Evolutionary conservation across 1,284 basidiomycete genomes (phyloP).

Genomic region (Golubevia pallescens): DNA sequence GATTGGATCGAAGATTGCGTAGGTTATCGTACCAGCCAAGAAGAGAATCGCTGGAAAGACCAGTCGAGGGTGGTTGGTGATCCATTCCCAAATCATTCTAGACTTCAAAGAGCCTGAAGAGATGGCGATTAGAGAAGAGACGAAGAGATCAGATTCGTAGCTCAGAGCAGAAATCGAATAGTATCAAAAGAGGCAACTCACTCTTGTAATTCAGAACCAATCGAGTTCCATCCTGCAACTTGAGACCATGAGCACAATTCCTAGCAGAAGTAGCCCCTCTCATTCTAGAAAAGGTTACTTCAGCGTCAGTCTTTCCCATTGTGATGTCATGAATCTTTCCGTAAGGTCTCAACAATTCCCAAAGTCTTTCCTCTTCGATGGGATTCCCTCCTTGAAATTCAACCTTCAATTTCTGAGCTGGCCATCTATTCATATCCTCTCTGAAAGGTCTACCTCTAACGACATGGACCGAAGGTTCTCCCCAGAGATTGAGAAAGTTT

Average conservation of each 20-base stretch:
- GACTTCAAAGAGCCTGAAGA: conserved; percentile 17
- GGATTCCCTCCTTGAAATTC: conserved; percentile 41
- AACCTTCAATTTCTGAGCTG: conserved; percentile 32
- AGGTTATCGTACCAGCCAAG: conserved; percentile 47
- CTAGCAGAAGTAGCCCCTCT: conserved; percentile 44
- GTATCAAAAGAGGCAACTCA: not conserved
- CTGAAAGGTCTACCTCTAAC: conserved; percentile 48
- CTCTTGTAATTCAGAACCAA: conserved; percentile 45
- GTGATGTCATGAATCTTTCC: conserved; percentile 40
- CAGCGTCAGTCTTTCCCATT: conserved; percentile 20
- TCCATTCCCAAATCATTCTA: conserved; percentile 49
- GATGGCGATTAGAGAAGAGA: no score
- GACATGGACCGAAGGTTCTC: conserved; percentile 41
- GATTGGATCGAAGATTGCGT: conserved; percentile 49
- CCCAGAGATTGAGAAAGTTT: conserved; percentile 27
- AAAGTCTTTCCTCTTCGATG: conserved; percentile 36
- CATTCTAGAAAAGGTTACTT: conserved; percentile 35
- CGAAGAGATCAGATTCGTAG: no score
- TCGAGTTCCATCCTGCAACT: conserved; percentile 28
- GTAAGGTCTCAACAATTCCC: conserved; percentile 48
- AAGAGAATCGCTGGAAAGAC: conserved; percentile 47
- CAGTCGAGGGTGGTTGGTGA: conserved; percentile 42
- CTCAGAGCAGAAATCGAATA: not conserved
- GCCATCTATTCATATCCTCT: conserved; percentile 52
- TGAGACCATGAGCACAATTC: conserved; percentile 44